phyloP scores from a whole-genome alignment of 805 yeast genomes.

The Candida morakotiae region DNA sequence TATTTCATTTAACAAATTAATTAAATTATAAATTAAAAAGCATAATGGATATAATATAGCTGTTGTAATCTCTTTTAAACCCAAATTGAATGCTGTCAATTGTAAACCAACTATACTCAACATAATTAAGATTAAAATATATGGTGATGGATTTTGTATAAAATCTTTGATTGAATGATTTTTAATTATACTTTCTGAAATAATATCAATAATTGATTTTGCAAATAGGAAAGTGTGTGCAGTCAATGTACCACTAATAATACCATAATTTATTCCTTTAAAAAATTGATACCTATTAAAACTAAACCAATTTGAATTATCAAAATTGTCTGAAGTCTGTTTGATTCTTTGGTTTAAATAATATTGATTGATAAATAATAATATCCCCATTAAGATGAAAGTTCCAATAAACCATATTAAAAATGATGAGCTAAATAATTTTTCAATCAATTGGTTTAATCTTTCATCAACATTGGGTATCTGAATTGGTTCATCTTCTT shows the following conservation, averaged over 20 bases:
- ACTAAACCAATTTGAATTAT: conserved; percentile 1
- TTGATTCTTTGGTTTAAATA: conserved; percentile 13
- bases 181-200: conserved; percentile 42
- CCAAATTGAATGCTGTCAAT: conserved; percentile 68
- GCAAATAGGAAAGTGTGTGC: conserved; percentile 85
- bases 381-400: conserved; percentile 21
- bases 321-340: neutral
- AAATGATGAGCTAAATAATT: conserved; percentile 41
- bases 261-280: conserved; percentile 63
- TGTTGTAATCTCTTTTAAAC: conserved; percentile 66
- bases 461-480: conserved; percentile 22
- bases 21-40: conserved; percentile 75
- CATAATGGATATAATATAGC: conserved; percentile 80
- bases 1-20: conserved; percentile 45
- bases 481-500: conserved; percentile 8
- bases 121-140: conserved; percentile 48
- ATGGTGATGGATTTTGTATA: conserved; percentile 25
- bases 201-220: conserved; percentile 73
- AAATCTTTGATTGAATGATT: conserved; percentile 11
- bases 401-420: conserved; percentile 51
- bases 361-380: conserved; percentile 21
- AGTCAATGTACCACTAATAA: conserved; percentile 70
- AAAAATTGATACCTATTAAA: conserved; percentile 23
- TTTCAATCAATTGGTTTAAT: conserved; percentile 38
- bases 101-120: conserved; percentile 66